Conservation (phyloP, 768 basidiomycete genomes). For the Suillus luteus region DNA sequence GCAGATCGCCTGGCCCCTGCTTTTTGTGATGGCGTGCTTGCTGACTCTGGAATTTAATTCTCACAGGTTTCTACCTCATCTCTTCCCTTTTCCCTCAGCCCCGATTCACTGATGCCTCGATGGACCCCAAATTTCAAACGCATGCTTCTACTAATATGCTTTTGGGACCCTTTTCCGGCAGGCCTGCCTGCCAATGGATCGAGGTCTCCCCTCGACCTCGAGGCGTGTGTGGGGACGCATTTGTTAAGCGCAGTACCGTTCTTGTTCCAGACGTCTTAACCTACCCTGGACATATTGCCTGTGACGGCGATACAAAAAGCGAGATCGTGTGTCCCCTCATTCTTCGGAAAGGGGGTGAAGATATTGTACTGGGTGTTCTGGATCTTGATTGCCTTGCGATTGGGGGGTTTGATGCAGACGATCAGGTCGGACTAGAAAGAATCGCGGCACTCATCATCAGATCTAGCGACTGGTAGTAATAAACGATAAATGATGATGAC, state of each 20-base stretch:
- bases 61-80: conserved; percentile 83
- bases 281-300: conserved; percentile 94
- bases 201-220: conserved; percentile 50
- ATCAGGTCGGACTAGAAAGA: conserved; percentile 72
- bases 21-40: conserved; percentile 2
- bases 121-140: conserved; percentile 8
- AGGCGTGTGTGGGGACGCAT: conserved; percentile 90
- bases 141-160: conserved; percentile 40
- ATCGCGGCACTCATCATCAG: conserved; percentile 67
- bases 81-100: conserved; percentile 61
- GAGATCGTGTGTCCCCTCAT: conserved; percentile 87
- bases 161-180: conserved; percentile 86
- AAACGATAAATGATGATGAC: conserved; percentile 7
- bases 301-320: conserved; percentile 87
- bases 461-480: conserved; percentile 62
- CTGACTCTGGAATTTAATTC: conserved; percentile 24
- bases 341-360: conserved; percentile 32
- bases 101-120: conserved; percentile 21
- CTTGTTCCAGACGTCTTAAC: conserved; percentile 77
- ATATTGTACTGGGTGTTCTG: conserved; percentile 56
- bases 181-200: conserved; percentile 90
- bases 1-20: neutral
- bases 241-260: conserved; percentile 52
- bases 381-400: conserved; percentile 84
- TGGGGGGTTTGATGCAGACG: conserved; percentile 74